Evolutionary conservation across 306 rosid genomes (phyloP).

Genomic region (Coriaria nepalensis): DNA sequence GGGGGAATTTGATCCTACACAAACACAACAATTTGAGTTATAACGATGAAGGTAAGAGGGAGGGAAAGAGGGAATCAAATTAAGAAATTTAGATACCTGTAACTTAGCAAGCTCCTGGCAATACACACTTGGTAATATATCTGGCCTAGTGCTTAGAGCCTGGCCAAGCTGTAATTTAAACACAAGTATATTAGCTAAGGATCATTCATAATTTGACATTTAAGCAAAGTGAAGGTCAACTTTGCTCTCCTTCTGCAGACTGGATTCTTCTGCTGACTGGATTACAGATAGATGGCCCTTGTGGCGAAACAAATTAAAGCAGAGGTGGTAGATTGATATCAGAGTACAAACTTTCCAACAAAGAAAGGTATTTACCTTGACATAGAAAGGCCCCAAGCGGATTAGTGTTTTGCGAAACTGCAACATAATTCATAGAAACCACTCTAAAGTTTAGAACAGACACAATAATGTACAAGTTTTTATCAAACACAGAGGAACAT

Average conservation of each 20-base stretch:
- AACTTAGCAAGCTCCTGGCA: conserved; percentile 83
- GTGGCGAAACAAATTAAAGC: not conserved
- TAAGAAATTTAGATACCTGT: conserved; percentile 42
- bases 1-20: conserved; percentile 91
- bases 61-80: not conserved
- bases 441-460: conserved; percentile 20
- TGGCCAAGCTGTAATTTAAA: conserved; percentile 79
- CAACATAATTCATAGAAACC: conserved; percentile 31
- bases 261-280: not conserved
- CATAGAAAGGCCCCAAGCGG: conserved; percentile 85
- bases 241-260: not conserved
- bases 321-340: not conserved
- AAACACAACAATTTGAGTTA: conserved; percentile 1
- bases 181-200: conserved; percentile 15
- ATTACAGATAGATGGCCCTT: not conserved
- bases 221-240: conserved; percentile 1
- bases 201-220: too few species aligned
- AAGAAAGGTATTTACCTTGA: conserved; percentile 58
- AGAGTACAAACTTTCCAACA: conserved; percentile 6
- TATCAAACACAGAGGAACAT: too few species aligned
- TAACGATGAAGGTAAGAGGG: not conserved
- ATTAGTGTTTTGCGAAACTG: conserved; percentile 97
- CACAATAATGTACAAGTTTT: conserved; percentile 3
- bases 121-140: conserved; percentile 64
- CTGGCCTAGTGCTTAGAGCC: conserved; percentile 95